Base-by-base conservation (phyloP, 176 grass and related monocot species). In the Avena sativa region DNA sequence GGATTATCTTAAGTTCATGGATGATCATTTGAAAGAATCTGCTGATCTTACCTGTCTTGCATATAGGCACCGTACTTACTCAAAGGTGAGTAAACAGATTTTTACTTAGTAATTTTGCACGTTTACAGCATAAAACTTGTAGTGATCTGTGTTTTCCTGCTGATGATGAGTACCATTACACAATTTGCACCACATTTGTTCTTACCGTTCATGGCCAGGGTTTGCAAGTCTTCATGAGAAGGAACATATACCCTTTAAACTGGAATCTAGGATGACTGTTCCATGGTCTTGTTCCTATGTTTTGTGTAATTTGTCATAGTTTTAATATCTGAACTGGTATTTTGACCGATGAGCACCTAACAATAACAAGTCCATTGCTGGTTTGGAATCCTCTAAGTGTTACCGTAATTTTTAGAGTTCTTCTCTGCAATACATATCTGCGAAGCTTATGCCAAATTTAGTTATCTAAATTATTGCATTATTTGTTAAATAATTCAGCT, bases 21-120 rank as follows among this genome's bases (percentile, higher is more conserved):
- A 96, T 81, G 94, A 99, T 80, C 94, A 99, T 93, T 93, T 94
- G 86, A 90, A 91, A 94, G 97, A 96, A 94, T 93, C 97, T 84
- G 97, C 92, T 89, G 97, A 99, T 83, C 89, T 96, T 80, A 94
- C 94, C 1, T 96, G 91, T 88, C 90, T 99, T 56, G 97, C 97
- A 26, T 99, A 96, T 88, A 87, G 90, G 34, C 90, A 99, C 78
- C 91, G 91, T 76, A 94, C 93, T 77, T 99, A 99, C 80, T 94
- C 97, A 47, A 96, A 95, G 83, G 97, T 96, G 86, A 81, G 51
- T 36, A 77, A 77, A 23, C 14, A 49, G 0, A 11, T 13, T 26
- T 50, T 25, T 70, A 4, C 71, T 69, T 62, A 0, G 30, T 12
- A 21, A 6, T 65, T 66, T 46, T 74, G 67, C 9, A 70, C 12